These are phyloP conservation scores for Polychaeton citri DNA, from an alignment of 2,329 filamentous ascomycete genomes.

Conservation along the genomic window DNA sequence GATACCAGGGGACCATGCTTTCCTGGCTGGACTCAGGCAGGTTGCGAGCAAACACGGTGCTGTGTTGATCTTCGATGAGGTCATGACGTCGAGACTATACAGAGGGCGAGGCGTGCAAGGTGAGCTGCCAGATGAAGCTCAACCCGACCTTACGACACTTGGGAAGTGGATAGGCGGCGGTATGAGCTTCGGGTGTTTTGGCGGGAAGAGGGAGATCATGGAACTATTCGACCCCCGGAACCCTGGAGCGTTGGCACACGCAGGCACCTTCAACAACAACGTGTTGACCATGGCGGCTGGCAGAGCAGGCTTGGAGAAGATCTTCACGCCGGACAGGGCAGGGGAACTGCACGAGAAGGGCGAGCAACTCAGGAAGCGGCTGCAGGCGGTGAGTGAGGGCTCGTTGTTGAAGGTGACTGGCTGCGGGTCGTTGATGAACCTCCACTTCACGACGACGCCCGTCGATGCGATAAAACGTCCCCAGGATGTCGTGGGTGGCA, in stretches of 20 bases:
- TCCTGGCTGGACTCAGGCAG: slow-evolving; percentile 38
- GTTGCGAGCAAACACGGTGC: slow-evolving; percentile 37
- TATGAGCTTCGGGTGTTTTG: slow-evolving; percentile 53
- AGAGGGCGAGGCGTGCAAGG: slow-evolving; percentile 33
- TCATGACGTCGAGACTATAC: slow-evolving; percentile 52
- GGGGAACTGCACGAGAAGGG: slow-evolving; percentile 19
- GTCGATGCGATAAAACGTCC: slow-evolving; percentile 12
- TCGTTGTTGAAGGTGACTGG: slow-evolving; percentile 26
- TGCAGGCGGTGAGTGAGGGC: slow-evolving; percentile 17
- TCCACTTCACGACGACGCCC: slow-evolving; percentile 22
- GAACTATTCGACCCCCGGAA: slow-evolving; percentile 39
- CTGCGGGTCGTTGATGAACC: slow-evolving; percentile 22
- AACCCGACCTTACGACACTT: slow-evolving; percentile 49
- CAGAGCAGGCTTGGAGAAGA: slow-evolving; percentile 23
- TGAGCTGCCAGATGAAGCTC: slow-evolving; percentile 28
- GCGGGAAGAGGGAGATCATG: slow-evolving; percentile 48
- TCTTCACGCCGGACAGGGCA: slow-evolving; percentile 23
- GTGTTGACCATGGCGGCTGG: slow-evolving; percentile 47
- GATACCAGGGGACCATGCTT: slow-evolving; percentile 37
- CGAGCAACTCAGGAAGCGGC: slow-evolving; percentile 15
- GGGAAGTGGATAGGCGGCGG: slow-evolving; percentile 58
- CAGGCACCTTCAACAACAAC: slow-evolving; percentile 59
- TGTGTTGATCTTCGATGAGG: slow-evolving; percentile 57
- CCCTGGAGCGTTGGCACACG: slow-evolving; percentile 34
- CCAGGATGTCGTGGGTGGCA: slow-evolving; percentile 11